A percentile compares a stretch with the other conserved stretches of the same genome.
These are phyloP conservation scores for Neonectria punicea DNA, from an alignment of 2,329 filamentous ascomycete genomes.

Conservation along the genomic window DNA sequence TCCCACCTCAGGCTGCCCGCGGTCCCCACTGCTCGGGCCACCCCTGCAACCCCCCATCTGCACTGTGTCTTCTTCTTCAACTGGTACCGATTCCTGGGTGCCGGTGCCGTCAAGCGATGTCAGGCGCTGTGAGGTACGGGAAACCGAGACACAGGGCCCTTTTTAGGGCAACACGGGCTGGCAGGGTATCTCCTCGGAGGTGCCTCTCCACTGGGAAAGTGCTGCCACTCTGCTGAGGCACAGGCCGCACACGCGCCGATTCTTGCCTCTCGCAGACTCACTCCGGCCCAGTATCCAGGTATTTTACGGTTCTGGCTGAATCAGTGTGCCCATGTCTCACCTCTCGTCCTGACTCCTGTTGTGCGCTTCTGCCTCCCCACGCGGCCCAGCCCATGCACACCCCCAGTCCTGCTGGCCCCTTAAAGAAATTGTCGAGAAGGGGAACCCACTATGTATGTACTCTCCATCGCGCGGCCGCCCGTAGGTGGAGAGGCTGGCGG, in stretches of 20 bases:
- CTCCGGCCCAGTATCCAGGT: constrained; percentile 12
- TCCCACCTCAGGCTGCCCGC: neutral
- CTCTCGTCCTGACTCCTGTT: constrained; percentile 6
- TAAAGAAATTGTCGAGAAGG: neutral
- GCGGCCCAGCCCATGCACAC: neutral
- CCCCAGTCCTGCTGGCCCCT: neutral
- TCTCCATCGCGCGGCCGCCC: too few relatives aligned
- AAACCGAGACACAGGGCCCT: neutral
- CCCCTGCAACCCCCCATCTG: neutral
- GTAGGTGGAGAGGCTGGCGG: neutral
- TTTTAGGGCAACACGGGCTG: neutral
- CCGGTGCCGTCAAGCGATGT: constrained; percentile 18
- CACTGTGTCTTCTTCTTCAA: constrained; percentile 10
- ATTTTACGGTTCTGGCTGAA: constrained; percentile 7
- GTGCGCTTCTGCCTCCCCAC: neutral
- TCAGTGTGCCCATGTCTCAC: constrained; percentile 12
- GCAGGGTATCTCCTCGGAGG: neutral
- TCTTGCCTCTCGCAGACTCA: constrained; percentile 18
- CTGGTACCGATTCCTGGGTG: constrained; percentile 24
- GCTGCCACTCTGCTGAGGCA: constrained; percentile 19
- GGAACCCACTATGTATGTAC: too few relatives aligned
- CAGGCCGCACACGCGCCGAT: constrained; percentile 20
- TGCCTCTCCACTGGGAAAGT: constrained; percentile 7
- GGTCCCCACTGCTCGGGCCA: constrained; percentile 7
- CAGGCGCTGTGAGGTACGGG: constrained; percentile 8